These are phyloP conservation scores for Solanum chacoense DNA, from an alignment of 305 asterid species.

Conservation along the genomic window DNA sequence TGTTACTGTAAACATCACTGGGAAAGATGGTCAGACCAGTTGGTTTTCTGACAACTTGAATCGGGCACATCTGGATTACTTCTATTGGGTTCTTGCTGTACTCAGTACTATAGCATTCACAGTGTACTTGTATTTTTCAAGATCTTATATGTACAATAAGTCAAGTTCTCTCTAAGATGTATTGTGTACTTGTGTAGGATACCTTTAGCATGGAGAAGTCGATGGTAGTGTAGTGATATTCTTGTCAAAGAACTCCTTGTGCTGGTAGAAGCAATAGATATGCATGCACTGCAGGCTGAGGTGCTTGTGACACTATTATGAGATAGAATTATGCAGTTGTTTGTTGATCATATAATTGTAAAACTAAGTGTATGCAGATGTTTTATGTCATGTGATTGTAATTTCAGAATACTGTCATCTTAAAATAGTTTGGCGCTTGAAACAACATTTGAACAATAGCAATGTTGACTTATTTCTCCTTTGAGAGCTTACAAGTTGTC, in stretches of 20 bases:
- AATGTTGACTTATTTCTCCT: background rate
- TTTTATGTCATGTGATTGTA: background rate
- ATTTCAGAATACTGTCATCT: background rate
- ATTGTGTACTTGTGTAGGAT: background rate
- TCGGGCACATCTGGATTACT: slow-evolving; percentile 23
- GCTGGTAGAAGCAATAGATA: background rate
- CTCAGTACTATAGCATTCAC: slow-evolving; percentile 12
- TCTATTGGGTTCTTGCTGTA: slow-evolving; percentile 22
- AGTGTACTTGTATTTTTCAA: slow-evolving; percentile 11
- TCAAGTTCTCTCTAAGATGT: background rate
- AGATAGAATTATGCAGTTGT: background rate
- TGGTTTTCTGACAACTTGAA: slow-evolving; percentile 24
- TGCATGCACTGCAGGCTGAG: background rate
- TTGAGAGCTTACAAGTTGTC: background rate
- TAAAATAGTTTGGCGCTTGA: background rate
- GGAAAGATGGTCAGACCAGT: slow-evolving; percentile 9
- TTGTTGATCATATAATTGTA: background rate
- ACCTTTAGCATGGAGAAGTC: background rate
- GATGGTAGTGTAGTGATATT: background rate
- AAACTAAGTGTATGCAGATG: background rate
- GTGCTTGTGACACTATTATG: background rate
- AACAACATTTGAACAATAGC: background rate
- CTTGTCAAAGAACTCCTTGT: background rate
- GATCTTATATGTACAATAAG: slow-evolving; percentile 15
- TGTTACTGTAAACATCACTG: slow-evolving; percentile 8